These are phyloP conservation scores for Pythium pyrilobum DNA, from an alignment of 352 stramenopile species.

Conservation along the genomic window DNA sequence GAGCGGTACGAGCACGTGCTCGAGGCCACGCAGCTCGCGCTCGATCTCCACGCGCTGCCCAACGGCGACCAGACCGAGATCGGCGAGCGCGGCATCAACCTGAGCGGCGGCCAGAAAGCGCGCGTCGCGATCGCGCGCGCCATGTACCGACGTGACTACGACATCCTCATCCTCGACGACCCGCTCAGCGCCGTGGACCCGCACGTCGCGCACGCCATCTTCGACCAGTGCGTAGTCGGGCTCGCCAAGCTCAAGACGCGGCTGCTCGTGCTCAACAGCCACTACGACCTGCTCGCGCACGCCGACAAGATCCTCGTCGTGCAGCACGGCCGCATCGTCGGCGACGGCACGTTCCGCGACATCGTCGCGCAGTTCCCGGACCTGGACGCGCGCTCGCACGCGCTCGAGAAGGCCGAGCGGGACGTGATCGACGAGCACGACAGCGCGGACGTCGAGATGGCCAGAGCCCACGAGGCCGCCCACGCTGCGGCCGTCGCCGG, in stretches of 20 bases:
- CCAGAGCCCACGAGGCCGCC: slow-evolving; percentile 13
- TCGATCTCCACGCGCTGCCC: slow-evolving; percentile 64
- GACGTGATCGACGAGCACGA: slow-evolving; percentile 19
- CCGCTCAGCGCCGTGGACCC: slow-evolving; percentile 36
- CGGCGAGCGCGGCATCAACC: slow-evolving; percentile 44
- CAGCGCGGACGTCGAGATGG: slow-evolving; percentile 8
- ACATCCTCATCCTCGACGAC: slow-evolving; percentile 41
- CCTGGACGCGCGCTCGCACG: slow-evolving; percentile 4
- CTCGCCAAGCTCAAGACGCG: slow-evolving; percentile 41
- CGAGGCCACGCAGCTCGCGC: slow-evolving; percentile 44
- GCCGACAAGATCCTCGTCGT: slow-evolving; percentile 29
- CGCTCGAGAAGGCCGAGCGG: slow-evolving; percentile 5
- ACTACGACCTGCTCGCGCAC: slow-evolving; percentile 25
- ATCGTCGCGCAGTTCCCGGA: slow-evolving; percentile 21
- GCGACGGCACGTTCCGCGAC: slow-evolving; percentile 19
- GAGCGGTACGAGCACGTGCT: slow-evolving; percentile 33
- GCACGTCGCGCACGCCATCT: slow-evolving; percentile 37
- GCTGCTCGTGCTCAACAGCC: slow-evolving; percentile 74
- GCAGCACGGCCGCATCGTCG: slow-evolving; percentile 21
- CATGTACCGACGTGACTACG: slow-evolving; percentile 27
- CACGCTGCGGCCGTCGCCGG: not conserved
- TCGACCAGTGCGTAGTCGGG: slow-evolving; percentile 29
- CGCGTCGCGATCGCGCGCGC: slow-evolving; percentile 27
- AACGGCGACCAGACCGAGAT: slow-evolving; percentile 72
- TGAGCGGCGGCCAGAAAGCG: slow-evolving; percentile 35